Conservation (phyloP, 352 stramenopile species). For the Phytophthora brassicae region DNA sequence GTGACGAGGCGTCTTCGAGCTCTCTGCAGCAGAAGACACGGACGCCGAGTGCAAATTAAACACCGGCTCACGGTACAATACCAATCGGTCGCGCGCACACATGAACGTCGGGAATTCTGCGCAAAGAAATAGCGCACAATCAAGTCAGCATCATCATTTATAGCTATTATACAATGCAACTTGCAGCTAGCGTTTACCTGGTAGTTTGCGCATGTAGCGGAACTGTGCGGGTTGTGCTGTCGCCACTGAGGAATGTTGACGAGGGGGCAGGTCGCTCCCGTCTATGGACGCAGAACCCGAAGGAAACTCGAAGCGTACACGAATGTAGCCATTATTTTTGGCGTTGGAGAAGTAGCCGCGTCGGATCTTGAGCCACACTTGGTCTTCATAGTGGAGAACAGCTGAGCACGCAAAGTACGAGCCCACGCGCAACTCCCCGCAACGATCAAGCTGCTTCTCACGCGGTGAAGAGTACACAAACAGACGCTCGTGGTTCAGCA, state of each 20-base stretch:
- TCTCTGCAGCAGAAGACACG: constrained; percentile 12
- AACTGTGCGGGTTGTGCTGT: constrained; percentile 39
- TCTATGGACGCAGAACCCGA: constrained; percentile 13
- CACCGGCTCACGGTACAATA: constrained; percentile 51
- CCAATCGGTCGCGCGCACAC: constrained; percentile 49
- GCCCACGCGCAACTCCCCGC: constrained; percentile 54
- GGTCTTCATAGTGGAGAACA: constrained; percentile 51
- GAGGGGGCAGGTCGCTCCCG: constrained; percentile 27
- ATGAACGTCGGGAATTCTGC: constrained; percentile 66
- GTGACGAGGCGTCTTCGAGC: constrained; percentile 19
- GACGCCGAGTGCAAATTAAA: constrained; percentile 42
- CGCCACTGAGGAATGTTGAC: constrained; percentile 30
- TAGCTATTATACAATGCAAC: not conserved
- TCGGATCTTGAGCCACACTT: constrained; percentile 80
- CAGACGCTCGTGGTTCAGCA: constrained; percentile 47
- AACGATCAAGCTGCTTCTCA: constrained; percentile 62
- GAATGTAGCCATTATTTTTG: constrained; percentile 69
- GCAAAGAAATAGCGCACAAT: not conserved
- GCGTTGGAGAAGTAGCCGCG: constrained; percentile 76
- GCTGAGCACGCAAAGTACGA: constrained; percentile 71
- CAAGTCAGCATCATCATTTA: constrained; percentile 1
- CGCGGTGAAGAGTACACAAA: constrained; percentile 67
- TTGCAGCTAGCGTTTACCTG: no score
- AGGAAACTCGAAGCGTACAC: constrained; percentile 54
- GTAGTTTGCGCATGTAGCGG: constrained; percentile 51